Evolutionary conservation across 1,284 basidiomycete species (phyloP).

Genomic region (Rhodofomes roseus): DNA sequence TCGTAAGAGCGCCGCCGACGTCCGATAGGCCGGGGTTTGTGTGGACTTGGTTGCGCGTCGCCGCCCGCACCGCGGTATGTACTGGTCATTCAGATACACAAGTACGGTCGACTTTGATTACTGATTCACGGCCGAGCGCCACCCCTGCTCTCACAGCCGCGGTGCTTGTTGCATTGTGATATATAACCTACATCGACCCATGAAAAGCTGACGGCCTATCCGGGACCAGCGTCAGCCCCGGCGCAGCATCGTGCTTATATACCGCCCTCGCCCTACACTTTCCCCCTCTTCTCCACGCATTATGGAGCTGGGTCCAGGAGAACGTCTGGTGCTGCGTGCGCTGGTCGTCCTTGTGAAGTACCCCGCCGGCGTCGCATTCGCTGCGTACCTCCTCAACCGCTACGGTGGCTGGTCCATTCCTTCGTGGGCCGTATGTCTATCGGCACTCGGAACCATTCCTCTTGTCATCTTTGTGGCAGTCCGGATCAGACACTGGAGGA

Average conservation of each 20-base stretch:
- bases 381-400: neutral
- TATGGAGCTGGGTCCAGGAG: neutral
- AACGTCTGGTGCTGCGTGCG: neutral
- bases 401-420: neutral
- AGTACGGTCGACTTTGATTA: neutral
- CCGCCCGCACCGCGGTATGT: too few species aligned
- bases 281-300: neutral
- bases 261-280: neutral
- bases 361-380: neutral
- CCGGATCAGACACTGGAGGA: constrained; percentile 1
- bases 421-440: constrained; percentile 6
- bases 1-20: too few species aligned
- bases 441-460: neutral
- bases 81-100: neutral
- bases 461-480: neutral
- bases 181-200: neutral
- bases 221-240: neutral
- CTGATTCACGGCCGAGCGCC: too few species aligned
- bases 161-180: neutral
- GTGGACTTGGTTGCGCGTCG: neutral
- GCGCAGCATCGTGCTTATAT: neutral
- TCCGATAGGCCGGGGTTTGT: neutral
- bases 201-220: neutral
- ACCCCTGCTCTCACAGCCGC: neutral
- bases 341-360: neutral